Base-by-base conservation (phyloP, 208 protist genomes). In the Tritrichomonas foetus region DNA sequence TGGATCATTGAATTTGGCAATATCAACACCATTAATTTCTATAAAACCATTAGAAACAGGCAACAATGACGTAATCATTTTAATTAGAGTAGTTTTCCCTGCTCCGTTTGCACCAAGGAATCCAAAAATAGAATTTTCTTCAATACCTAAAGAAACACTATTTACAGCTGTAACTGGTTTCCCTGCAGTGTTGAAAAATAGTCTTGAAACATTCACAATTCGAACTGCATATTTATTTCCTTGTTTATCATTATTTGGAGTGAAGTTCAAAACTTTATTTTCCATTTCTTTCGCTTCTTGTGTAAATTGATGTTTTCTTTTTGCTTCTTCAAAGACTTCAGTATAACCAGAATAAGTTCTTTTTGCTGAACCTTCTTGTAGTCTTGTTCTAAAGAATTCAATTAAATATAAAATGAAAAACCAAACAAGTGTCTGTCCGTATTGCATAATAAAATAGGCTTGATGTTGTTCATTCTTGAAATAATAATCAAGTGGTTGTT, bases 61-160 rank as follows among this genome's bases (percentile, higher is more conserved):
- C 14, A 95, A 33, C 3, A 80, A 33, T 39, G 93, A 92, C 33
- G 94, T 95, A 16, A 95, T 66, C 82, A 93, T 93, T 25, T 66
- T 93, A 50, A 93, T 93, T 9, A 66, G 11, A 22, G 82, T 93
- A 25, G 82, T 93, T 36, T 93, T 93, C 61, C 82, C 82, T 22
- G 82, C 82, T 36, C 82, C 82, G 55, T 93, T 93, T 22, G 47
- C 50, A 30, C 82, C 82, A 27, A 93, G 50, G n/a, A 93, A 93
- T 3, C 82, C 30, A 36, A 93, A 93, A 9, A 82, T 27, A 50
- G 74, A 82, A 14, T 39, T 39, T 20, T 82, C 41, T 39, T 82
- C 41, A 20, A 82, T 39, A 50, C 74, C 74, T 16, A 82, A 39
- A 44, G 74, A 82, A 3, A 82, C 74, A 16, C 25, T 14, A 39